Percentiles rank a stretch among this genome's conserved stretches.
Conservation (phyloP, 129 eudicot species). For the Flaveria bidentis region DNA sequence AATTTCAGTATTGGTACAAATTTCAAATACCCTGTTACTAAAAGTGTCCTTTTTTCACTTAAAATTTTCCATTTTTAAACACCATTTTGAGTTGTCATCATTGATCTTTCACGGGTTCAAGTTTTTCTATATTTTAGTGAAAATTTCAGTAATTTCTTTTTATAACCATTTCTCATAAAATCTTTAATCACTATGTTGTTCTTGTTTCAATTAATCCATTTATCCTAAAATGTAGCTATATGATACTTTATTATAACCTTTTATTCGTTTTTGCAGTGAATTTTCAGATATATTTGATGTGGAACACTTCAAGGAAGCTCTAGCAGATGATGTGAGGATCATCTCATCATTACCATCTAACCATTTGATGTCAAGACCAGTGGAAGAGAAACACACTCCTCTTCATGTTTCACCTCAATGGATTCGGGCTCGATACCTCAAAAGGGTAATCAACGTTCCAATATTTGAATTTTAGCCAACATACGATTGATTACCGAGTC, state of each 20-base stretch:
- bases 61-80: constrained; percentile 11
- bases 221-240: background rate
- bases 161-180: background rate
- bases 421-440: constrained; percentile 73
- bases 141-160: background rate
- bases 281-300: constrained; percentile 94
- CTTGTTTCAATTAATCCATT: background rate
- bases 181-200: constrained; percentile 19
- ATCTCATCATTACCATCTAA: constrained; percentile 94
- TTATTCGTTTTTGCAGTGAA: constrained; percentile 60
- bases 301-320: constrained; percentile 84
- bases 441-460: constrained; percentile 45
- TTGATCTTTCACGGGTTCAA: constrained; percentile 3
- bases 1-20: background rate
- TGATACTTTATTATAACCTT: background rate
- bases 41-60: constrained; percentile 3
- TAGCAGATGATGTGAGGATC: constrained; percentile 75
- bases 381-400: constrained; percentile 84
- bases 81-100: constrained; percentile 24
- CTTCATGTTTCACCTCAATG: constrained; percentile 86
- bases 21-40: constrained; percentile 4
- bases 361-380: constrained; percentile 87
- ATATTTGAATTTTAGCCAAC: background rate
- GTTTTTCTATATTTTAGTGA: background rate
- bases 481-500: constrained; percentile 25